Evolutionary conservation across 768 basidiomycete species (phyloP).

Genomic region (Boletellus ananas): DNA sequence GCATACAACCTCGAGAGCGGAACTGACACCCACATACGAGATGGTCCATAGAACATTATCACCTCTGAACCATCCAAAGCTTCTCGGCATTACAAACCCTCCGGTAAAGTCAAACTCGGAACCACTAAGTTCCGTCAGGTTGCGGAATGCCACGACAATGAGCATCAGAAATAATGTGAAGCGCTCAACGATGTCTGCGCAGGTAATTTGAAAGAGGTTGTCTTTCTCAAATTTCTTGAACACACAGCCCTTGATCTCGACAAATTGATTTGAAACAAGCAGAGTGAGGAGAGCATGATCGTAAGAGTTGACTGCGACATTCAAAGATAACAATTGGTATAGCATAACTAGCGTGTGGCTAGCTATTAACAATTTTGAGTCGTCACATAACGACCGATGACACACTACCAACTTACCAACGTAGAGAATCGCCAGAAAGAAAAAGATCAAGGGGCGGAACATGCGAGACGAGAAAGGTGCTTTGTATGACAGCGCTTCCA

Average conservation of each 20-base stretch:
- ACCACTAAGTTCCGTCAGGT: conserved; percentile 90
- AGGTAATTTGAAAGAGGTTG: conserved; percentile 96
- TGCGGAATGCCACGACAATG: conserved; percentile 84
- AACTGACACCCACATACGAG: conserved; percentile 63
- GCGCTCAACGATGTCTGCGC: conserved; percentile 97
- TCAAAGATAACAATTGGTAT: conserved; percentile 90
- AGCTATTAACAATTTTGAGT: conserved; percentile 42
- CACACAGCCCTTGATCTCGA: conserved; percentile 98
- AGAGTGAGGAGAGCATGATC: conserved; percentile 93
- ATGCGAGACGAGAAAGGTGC: conserved; percentile 59
- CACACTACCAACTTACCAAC: conserved; percentile 51
- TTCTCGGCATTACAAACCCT: conserved; percentile 72
- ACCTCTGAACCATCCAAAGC: conserved; percentile 82
- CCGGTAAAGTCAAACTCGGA: conserved; percentile 77
- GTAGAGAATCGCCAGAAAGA: conserved; percentile 77
- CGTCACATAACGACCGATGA: background rate
- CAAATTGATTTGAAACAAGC: conserved; percentile 96
- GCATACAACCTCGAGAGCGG: background rate
- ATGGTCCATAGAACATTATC: conserved; percentile 82
- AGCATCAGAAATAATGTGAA: conserved; percentile 93
- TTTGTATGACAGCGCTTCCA: conserved; percentile 66
- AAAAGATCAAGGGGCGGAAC: conserved; percentile 80
- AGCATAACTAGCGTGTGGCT: conserved; percentile 92
- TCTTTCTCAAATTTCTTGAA: conserved; percentile 99
- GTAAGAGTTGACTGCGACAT: conserved; percentile 97